Evolutionary conservation across 768 basidiomycete genomes (phyloP).

Genomic region (Chiua virens): DNA sequence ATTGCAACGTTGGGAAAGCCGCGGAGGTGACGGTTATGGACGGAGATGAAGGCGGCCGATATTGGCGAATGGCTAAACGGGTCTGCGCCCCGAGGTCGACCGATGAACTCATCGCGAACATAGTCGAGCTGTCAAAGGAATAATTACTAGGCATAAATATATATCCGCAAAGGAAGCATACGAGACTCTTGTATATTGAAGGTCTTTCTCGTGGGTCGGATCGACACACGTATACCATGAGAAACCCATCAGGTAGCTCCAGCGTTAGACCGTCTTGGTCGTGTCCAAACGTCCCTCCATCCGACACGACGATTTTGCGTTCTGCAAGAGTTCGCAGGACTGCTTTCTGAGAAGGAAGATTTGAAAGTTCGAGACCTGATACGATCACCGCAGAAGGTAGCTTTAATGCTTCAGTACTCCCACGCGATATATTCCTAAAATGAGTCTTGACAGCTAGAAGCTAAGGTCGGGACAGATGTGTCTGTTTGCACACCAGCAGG

Average conservation of each 20-base stretch:
- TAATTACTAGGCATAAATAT: not conserved
- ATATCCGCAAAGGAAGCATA: constrained; percentile 34
- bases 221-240: constrained; percentile 72
- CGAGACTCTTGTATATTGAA: constrained; percentile 60
- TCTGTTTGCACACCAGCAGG: constrained; percentile 14
- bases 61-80: constrained; percentile 33
- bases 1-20: constrained; percentile 17
- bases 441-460: constrained; percentile 10
- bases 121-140: constrained; percentile 57
- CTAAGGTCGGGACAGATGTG: constrained; percentile 10
- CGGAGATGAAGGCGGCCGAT: constrained; percentile 29
- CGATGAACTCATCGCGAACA: constrained; percentile 74
- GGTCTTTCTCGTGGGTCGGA: constrained; percentile 65
- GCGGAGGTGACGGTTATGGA: constrained; percentile 31
- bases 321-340: constrained; percentile 54
- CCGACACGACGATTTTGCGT: constrained; percentile 45
- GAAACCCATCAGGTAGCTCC: constrained; percentile 59
- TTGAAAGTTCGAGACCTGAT: constrained; percentile 67
- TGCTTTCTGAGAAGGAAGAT: constrained; percentile 53
- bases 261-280: constrained; percentile 31
- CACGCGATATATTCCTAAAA: constrained; percentile 13
- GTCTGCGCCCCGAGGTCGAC: constrained; percentile 48
- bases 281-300: constrained; percentile 12
- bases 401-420: constrained; percentile 25
- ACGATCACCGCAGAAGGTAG: constrained; percentile 64